Base-by-base conservation (phyloP, 345 rosid species). In the Brassica rapa region DNA sequence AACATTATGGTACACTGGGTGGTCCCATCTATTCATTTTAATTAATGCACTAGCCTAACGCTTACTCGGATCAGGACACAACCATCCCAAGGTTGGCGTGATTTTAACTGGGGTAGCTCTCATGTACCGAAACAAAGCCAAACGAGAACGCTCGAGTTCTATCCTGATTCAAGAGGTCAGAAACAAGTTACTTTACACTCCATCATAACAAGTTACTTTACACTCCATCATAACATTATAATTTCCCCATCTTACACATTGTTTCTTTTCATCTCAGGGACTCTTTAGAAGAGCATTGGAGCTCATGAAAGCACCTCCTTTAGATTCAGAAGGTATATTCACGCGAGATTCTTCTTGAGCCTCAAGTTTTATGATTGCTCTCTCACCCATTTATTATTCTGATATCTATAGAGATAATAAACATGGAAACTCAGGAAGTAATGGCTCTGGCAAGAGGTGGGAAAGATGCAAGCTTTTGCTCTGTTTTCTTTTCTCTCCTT, bases 141-240 rank as follows among this genome's bases (percentile, higher is more conserved):
- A 78, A 71, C 80, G 79, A 39, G 97, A 93, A 77, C 86, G 64
- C 11, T 93, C 98, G 16, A 93, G 98, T 81, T 89, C 89, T 81
- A 88, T 95, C 43, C 70, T 95, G 78, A 86, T 95, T 76, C 98
- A 95, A 83, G 99, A 93, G 99, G 99, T 93, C 62, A 77, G 86
- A 67, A n/a, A n/a, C n/a, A n/a, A n/a, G n/a, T n/a, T n/a, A n/a
- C n/a, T n/a, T n/a, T n/a, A n/a, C n/a, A n/a, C n/a, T n/a, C n/a
- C n/a, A n/a, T n/a, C n/a, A n/a, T n/a, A 66, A 21, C 1, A 66
- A 68, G 53, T 62, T 63, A 49, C 27, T 19, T 35, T 14, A 62
- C 14, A 63, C 24, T 69, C 7, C 0, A 33, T 3, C 0, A 11
- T 7, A 32, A 10, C 71, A 33, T 3, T 0, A 24, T 7, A 32